Conservation (phyloP, 805 yeast genomes). For the Schwanniomyces vanrijiae region DNA sequence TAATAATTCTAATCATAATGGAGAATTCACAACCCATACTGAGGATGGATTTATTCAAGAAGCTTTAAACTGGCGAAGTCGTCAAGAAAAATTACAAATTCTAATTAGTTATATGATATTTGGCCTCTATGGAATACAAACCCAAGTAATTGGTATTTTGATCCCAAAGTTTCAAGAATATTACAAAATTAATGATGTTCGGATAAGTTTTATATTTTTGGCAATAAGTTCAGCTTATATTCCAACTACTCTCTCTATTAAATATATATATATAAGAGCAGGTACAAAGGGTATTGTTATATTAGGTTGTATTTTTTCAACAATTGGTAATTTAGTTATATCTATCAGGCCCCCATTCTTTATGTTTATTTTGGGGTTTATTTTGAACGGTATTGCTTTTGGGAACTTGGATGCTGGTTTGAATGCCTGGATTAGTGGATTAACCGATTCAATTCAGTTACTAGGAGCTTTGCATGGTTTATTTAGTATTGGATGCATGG, state of each 20-base stretch:
- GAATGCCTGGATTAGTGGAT: constrained; percentile 52
- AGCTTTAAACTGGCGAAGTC: too few species aligned
- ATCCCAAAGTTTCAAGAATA: constrained; percentile 52
- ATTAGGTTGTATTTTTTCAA: constrained; percentile 33
- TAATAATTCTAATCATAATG: too few species aligned
- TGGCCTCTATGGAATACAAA: constrained; percentile 53
- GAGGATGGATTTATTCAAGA: too few species aligned
- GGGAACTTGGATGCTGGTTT: constrained; percentile 58
- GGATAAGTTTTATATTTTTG: constrained; percentile 50
- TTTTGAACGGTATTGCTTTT: constrained; percentile 51
- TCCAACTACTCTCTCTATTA: constrained; percentile 49
- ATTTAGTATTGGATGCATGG: constrained; percentile 54
- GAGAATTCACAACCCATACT: too few species aligned
- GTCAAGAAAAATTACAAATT: constrained; percentile 36
- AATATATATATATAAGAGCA: constrained; percentile 33
- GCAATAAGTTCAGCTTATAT: constrained; percentile 57
- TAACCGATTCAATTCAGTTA: constrained; percentile 48
- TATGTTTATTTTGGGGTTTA: constrained; percentile 38
- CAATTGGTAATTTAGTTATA: constrained; percentile 36
- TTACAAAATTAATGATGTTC: constrained; percentile 49
- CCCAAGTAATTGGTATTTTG: constrained; percentile 61
- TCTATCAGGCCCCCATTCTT: constrained; percentile 41
- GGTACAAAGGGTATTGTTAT: constrained; percentile 51
- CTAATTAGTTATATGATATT: constrained; percentile 38
- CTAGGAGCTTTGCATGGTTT: constrained; percentile 53